These are phyloP conservation scores for Sporothrix variecibatus DNA, from an alignment of 2,329 filamentous ascomycete genomes.

Conservation along the genomic window DNA sequence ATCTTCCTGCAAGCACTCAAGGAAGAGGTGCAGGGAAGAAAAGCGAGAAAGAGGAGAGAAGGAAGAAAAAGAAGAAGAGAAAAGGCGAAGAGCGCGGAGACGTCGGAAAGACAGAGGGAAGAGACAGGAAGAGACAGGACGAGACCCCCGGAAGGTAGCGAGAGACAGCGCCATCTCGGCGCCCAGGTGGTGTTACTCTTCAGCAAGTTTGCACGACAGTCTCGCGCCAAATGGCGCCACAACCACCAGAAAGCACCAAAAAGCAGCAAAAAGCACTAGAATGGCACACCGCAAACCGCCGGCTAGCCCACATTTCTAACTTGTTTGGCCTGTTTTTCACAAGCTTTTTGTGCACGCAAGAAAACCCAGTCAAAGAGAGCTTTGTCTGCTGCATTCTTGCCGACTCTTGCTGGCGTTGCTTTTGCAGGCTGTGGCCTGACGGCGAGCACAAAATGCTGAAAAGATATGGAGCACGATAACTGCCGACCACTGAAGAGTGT, in stretches of 20 bases:
- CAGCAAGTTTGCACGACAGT: conserved; percentile 3
- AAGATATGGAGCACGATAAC: background rate
- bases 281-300: background rate
- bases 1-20: conserved; percentile 21
- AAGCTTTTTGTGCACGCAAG: background rate
- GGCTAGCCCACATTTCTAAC: background rate
- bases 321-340: conserved; percentile 8
- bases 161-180: background rate
- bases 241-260: background rate
- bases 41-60: background rate
- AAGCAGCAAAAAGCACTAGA: no score
- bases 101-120: background rate
- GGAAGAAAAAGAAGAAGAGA: background rate
- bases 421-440: conserved; percentile 7
- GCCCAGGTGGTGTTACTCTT: conserved; percentile 19
- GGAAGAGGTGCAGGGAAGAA: background rate
- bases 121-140: background rate
- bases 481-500: background rate
- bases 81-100: background rate
- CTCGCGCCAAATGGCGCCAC: conserved; percentile 21
- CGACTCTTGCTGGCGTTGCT: background rate
- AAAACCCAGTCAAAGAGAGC: no score
- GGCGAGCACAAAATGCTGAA: no score
- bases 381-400: background rate
- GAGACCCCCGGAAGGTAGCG: background rate